Percentiles rank a stretch among this genome's conserved stretches.
phyloP scores from a whole-genome alignment of 305 asterid genomes.

The Petunia hybrid region DNA sequence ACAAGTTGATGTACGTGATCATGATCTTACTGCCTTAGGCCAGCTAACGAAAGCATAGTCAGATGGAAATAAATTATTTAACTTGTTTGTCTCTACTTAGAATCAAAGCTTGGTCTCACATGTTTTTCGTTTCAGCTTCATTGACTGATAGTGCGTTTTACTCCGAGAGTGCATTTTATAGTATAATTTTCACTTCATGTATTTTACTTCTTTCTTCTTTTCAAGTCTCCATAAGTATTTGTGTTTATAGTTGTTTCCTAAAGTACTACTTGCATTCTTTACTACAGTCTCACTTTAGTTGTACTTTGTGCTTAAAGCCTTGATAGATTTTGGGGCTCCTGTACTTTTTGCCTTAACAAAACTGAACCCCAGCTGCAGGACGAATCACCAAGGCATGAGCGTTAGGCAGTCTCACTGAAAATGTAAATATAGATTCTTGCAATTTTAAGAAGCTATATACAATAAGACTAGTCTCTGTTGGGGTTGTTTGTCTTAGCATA shows the following conservation, averaged over 20 bases:
- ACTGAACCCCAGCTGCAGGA: too few species aligned
- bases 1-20: background rate
- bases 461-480: too few species aligned
- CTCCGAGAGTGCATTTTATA: background rate
- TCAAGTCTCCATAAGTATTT: background rate
- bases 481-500: too few species aligned
- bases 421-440: too few species aligned
- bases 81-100: background rate
- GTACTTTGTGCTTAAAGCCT: background rate
- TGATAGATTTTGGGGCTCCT: too few species aligned
- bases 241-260: too few species aligned
- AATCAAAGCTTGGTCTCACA: background rate
- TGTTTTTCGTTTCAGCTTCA: background rate
- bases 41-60: background rate
- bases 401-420: too few species aligned
- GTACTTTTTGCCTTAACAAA: too few species aligned
- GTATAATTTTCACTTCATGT: background rate
- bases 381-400: too few species aligned
- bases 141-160: background rate
- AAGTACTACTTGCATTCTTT: background rate
- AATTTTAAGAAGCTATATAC: too few species aligned
- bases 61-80: background rate
- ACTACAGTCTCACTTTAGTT: background rate
- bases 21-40: background rate
- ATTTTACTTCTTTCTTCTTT: background rate